Percentiles rank a stretch among this genome's conserved stretches.
phyloP scores from a whole-genome alignment of 768 basidiomycete genomes.

The Leccinum subgranulosum region DNA sequence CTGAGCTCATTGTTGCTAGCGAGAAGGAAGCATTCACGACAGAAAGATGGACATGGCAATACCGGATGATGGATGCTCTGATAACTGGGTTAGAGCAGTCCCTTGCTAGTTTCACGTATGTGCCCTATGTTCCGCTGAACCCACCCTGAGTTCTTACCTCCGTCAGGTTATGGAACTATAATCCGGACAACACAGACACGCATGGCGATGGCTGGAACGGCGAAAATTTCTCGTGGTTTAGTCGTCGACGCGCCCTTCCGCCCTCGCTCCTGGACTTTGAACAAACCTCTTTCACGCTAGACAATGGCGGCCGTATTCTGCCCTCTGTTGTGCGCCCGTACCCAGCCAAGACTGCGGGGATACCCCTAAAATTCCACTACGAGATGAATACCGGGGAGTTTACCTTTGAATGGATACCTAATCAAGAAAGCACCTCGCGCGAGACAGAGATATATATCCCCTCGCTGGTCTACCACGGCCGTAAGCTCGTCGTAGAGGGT shows the following conservation, averaged over 20 bases:
- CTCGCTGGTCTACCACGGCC: conserved; percentile 51
- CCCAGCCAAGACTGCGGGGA: conserved; percentile 84
- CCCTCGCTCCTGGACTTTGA: conserved; percentile 51
- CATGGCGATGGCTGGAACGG: conserved; percentile 91
- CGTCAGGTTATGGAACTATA: conserved; percentile 89
- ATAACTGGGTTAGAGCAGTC: conserved; percentile 76
- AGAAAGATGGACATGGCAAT: conserved; percentile 78
- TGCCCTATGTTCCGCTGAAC: conserved; percentile 11
- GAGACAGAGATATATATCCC: conserved; percentile 88
- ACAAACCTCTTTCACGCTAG: conserved; percentile 66
- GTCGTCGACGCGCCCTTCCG: conserved; percentile 54
- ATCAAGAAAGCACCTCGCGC: conserved; percentile 32
- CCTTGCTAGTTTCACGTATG: conserved; percentile 83
- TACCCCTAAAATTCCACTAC: conserved; percentile 71
- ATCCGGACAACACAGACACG: conserved; percentile 77
- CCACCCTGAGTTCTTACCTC: not conserved
- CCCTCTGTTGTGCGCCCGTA: conserved; percentile 85
- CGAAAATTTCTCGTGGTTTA: conserved; percentile 98
- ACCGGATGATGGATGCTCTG: conserved; percentile 93
- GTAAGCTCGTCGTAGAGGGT: conserved; percentile 58
- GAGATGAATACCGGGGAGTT: conserved; percentile 73
- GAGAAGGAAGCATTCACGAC: conserved; percentile 66
- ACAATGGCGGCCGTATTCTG: conserved; percentile 80
- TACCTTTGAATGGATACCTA: conserved; percentile 55
- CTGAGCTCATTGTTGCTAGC: conserved; percentile 36